A percentile compares a stretch with the other conserved stretches of the same genome.
Evolutionary conservation across 768 basidiomycete genomes (phyloP).

Genomic region (Amanita molliuscula): DNA sequence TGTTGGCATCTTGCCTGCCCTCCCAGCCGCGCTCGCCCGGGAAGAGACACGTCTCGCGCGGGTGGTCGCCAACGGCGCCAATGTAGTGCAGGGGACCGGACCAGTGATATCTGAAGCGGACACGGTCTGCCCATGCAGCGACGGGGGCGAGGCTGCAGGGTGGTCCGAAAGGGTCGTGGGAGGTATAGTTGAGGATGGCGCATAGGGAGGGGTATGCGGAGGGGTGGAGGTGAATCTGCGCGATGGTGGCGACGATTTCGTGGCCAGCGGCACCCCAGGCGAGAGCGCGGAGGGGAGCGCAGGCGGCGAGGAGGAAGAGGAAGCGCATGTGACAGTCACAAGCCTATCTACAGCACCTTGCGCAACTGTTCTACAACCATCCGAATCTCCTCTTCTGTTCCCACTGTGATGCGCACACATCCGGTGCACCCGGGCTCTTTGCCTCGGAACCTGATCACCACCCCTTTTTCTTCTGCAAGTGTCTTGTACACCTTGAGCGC

Average conservation of each 20-base stretch:
- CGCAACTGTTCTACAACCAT: conserved; percentile 44
- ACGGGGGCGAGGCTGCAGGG: conserved; percentile 77
- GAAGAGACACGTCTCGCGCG: conserved; percentile 65
- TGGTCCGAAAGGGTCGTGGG: conserved; percentile 21
- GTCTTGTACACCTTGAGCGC: conserved; percentile 62
- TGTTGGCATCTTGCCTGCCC: conserved; percentile 43
- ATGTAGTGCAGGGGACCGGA: conserved; percentile 71
- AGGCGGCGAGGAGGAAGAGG: background rate
- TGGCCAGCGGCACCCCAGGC: conserved; percentile 58
- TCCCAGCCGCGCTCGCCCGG: conserved; percentile 71
- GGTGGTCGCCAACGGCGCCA: conserved; percentile 66
- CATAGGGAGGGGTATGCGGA: conserved; percentile 57
- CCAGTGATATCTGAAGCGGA: conserved; percentile 58
- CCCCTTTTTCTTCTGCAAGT: conserved; percentile 75
- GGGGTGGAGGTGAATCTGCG: conserved; percentile 84
- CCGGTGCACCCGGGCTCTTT: conserved; percentile 78
- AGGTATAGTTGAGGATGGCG: conserved; percentile 50
- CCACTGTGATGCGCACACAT: conserved; percentile 85
- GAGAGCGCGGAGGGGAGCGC: conserved; percentile 8
- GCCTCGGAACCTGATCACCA: conserved; percentile 89
- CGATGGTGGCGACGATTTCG: conserved; percentile 89
- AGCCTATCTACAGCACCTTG: conserved; percentile 41
- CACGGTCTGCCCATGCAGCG: conserved; percentile 81
- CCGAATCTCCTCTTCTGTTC: conserved; percentile 71
- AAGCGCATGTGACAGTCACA: too few species aligned